phyloP scores from a whole-genome alignment of 2,329 filamentous ascomycete species.

The Cladophialophora exuberans region DNA sequence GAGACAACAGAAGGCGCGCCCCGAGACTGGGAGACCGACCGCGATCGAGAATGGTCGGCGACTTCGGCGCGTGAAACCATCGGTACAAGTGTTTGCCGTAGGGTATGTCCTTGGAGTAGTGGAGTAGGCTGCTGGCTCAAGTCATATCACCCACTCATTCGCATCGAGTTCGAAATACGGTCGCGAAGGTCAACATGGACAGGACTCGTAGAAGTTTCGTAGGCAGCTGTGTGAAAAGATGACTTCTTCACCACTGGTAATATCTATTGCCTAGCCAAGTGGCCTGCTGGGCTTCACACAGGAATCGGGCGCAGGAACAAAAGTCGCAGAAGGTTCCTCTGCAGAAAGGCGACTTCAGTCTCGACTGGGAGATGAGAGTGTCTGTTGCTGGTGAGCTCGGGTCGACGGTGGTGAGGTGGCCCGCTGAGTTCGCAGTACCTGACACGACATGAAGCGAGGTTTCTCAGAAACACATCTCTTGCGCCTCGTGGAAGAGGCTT shows the following conservation, averaged over 20 bases:
- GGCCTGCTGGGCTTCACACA: background rate
- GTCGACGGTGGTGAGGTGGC: background rate
- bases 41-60: slow-evolving; percentile 49
- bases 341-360: background rate
- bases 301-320: slow-evolving; percentile 2
- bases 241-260: slow-evolving; percentile 6
- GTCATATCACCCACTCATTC: slow-evolving; percentile 5
- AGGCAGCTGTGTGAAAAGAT: background rate
- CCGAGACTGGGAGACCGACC: slow-evolving; percentile 34
- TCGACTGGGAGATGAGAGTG: background rate
- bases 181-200: too few species aligned
- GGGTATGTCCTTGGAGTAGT: slow-evolving; percentile 4
- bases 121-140: slow-evolving; percentile 8
- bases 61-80: slow-evolving; percentile 51
- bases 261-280: slow-evolving; percentile 2
- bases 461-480: background rate
- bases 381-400: background rate
- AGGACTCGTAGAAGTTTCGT: background rate
- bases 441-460: background rate
- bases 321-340: background rate
- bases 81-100: slow-evolving; percentile 20
- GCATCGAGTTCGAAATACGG: too few species aligned
- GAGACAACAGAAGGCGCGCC: slow-evolving; percentile 67
- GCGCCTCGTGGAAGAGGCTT: slow-evolving; percentile 4
- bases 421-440: background rate